A percentile compares a stretch with the other conserved stretches of the same genome.
These are phyloP conservation scores for Saccharomyces paradoxus DNA, from an alignment of 805 yeast species.

Conservation along the genomic window DNA sequence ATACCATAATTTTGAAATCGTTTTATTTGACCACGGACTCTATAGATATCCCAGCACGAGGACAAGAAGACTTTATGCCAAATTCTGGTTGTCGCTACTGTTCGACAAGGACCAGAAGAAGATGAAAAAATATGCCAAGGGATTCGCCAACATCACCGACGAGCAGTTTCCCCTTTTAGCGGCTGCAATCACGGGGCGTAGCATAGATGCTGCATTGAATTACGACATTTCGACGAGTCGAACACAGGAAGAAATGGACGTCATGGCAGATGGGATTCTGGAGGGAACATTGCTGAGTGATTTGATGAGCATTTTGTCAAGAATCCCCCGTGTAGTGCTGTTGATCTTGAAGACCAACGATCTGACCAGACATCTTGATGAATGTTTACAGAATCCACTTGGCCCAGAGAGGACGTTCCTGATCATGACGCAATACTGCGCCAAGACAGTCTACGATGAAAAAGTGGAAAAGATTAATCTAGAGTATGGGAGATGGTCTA, in stretches of 20 bases:
- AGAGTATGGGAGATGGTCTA: constrained; percentile 18
- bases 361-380: constrained; percentile 82
- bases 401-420: constrained; percentile 84
- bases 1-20: constrained; percentile 76
- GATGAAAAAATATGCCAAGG: constrained; percentile 68
- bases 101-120: constrained; percentile 50
- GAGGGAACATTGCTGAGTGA: constrained; percentile 59
- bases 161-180: constrained; percentile 78
- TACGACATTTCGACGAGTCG: constrained; percentile 53
- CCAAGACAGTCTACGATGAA: constrained; percentile 68
- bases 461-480: constrained; percentile 35
- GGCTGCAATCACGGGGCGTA: constrained; percentile 93
- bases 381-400: constrained; percentile 66
- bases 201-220: constrained; percentile 63
- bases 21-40: constrained; percentile 90
- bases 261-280: constrained; percentile 58
- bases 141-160: constrained; percentile 69
- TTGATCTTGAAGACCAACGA: constrained; percentile 90
- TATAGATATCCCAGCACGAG: constrained; percentile 75
- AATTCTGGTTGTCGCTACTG: constrained; percentile 83
- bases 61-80: constrained; percentile 76
- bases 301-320: constrained; percentile 68
- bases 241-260: constrained; percentile 51
- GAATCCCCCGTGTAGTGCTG: constrained; percentile 78
- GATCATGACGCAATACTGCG: constrained; percentile 86